A percentile compares a stretch with the other conserved stretches of the same genome.
Evolutionary conservation across 129 eudicot species (phyloP).

Genomic region (Oenanthe sinensis): DNA sequence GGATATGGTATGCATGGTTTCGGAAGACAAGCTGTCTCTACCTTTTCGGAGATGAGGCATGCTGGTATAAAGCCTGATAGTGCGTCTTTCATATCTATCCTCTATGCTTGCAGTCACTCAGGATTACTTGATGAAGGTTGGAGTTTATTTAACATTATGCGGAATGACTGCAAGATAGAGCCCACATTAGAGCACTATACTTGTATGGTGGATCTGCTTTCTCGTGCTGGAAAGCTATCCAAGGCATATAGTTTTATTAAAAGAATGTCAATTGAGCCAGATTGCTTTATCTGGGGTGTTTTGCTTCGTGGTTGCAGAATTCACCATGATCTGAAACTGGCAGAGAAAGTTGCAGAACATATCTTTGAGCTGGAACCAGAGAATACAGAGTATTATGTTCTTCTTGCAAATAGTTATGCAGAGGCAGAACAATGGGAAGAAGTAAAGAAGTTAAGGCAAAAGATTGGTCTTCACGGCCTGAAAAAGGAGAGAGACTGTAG

Average conservation of each 20-base stretch:
- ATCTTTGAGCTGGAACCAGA: constrained; percentile 58
- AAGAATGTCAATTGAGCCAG: constrained; percentile 37
- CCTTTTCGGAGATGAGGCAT: constrained; percentile 36
- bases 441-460: constrained; percentile 34
- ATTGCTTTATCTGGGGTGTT: constrained; percentile 49
- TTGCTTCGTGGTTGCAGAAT: constrained; percentile 62
- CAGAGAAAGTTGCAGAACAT: constrained; percentile 52
- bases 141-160: constrained; percentile 45
- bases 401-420: constrained; percentile 48
- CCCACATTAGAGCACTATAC: constrained; percentile 57
- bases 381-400: constrained; percentile 37
- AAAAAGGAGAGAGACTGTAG: constrained; percentile 44
- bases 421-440: constrained; percentile 63
- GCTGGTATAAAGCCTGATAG: constrained; percentile 38
- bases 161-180: constrained; percentile 35
- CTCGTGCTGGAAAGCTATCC: constrained; percentile 43
- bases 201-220: constrained; percentile 61
- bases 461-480: constrained; percentile 18
- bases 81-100: constrained; percentile 39
- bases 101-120: constrained; percentile 57
- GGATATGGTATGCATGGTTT: constrained; percentile 65
- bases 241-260: constrained; percentile 42
- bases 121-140: constrained; percentile 57
- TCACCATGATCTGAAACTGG: constrained; percentile 58
- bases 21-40: constrained; percentile 41